Base-by-base conservation (phyloP, 1,139 yeast genomes). In the Zygotorulaspora mrakii region DNA sequence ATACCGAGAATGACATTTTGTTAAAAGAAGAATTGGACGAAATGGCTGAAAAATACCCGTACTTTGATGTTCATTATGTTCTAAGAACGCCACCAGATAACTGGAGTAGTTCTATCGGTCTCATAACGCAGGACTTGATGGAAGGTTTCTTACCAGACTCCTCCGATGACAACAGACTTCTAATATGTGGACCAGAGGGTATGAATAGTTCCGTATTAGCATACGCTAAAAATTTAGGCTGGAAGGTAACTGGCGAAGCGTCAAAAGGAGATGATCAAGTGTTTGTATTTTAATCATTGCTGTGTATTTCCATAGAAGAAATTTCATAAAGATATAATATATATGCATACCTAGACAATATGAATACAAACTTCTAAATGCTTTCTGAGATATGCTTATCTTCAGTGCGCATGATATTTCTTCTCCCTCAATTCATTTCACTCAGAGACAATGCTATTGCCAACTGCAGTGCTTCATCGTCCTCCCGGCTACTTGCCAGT, bases 111-210 rank as follows among this genome's bases (percentile, higher is more conserved):
- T 71, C 73, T 35, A 65, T 61, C 11, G 91, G 94, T 4, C 71
- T 66, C 37, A 74, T 83, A 25, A 70, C 81, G 13, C 71, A 71
- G 52, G 82, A 79, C 37, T 67, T 77, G 68, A 67, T 80, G 52
- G 54, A 66, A 32, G 62, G 70, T 42, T 66, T 75, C 50, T 60
- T 81, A 51, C 86, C 87, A 14, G 47, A 50, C 16, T 71, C 78
- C 3, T 50, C 66, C 4, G 65, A 63, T 4, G 74, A 72, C 11
- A 70, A 74, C 44, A 74, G 78, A 51, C 67, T 83, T 31, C 70
- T 82, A 45, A 70, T 83, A 34, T 82, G 89, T 65, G 94, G 94
- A n/a, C 89, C 89, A 17, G 77, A 79, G 45, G 80, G 71, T 32
- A 76, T 83, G 84, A 80, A 78, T 55, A 70, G 70, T 46, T 55